These are phyloP conservation scores for Canavalia gladiata DNA, from an alignment of 306 rosid species.

Conservation along the genomic window DNA sequence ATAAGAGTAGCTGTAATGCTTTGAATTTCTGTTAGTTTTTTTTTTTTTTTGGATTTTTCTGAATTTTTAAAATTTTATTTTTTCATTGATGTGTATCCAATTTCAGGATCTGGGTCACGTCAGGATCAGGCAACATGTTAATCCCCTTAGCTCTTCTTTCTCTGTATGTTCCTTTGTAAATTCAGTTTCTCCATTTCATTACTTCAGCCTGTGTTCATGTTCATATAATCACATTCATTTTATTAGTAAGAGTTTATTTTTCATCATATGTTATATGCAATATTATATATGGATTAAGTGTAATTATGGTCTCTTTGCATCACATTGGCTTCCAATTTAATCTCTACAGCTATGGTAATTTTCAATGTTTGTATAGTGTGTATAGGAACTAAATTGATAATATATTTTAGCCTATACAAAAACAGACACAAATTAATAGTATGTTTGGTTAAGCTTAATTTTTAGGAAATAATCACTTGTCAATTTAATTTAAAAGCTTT, in stretches of 20 bases:
- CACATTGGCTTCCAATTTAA: neutral
- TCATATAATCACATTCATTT: neutral
- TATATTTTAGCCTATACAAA: too few species aligned
- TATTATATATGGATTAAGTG: neutral
- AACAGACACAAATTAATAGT: too few species aligned
- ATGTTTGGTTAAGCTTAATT: too few species aligned
- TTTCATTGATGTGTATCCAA: neutral
- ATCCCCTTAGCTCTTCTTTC: slow-evolving; percentile 82
- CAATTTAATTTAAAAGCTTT: too few species aligned
- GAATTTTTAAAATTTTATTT: too few species aligned
- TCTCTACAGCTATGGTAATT: neutral
- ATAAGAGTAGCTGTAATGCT: too few species aligned
- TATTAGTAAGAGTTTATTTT: neutral
- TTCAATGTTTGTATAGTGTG: neutral
- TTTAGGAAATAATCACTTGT: too few species aligned
- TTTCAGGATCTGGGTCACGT: slow-evolving; percentile 83
- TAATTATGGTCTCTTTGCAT: slow-evolving; percentile 6
- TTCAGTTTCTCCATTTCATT: slow-evolving; percentile 25
- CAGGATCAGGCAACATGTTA: slow-evolving; percentile 95
- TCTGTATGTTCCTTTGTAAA: slow-evolving; percentile 63
- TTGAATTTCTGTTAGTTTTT: too few species aligned
- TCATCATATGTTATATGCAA: neutral
- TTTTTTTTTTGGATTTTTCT: too few species aligned
- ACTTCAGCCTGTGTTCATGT: neutral
- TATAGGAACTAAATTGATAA: neutral